Base-by-base conservation (phyloP, 805 yeast genomes). In the Ogataea ramenticola region DNA sequence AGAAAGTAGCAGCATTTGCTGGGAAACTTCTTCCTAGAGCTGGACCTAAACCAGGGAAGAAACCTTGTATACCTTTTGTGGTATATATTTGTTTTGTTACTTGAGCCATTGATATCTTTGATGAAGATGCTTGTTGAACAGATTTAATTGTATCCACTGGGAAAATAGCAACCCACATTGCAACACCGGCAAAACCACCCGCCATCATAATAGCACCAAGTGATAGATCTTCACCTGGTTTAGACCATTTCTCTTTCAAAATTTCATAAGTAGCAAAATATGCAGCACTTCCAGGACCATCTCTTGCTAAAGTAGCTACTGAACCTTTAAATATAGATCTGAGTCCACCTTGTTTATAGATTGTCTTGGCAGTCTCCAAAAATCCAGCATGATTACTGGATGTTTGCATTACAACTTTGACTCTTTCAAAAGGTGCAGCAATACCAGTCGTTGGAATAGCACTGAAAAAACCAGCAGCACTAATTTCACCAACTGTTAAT, bases 1-100 rank as follows among this genome's bases (percentile, higher is more conserved):
- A 75, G 68, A 91, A 91, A 2, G 98, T 90, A 9, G 99, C 98
- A n/a, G 99, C 99, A 65, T 93, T 91, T 20, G 98, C 98, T 3
- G 98, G 98, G 83, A 93, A 91, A 35, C 95, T 82, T 64, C 99
- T 77, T 22, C 88, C 78, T 57, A 91, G 69, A 2, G 98, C 98
- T 6, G 99, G 97, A 0, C 96, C 97, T 21, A 91, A 73, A 45
- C 99, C 99, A 3, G 98, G 98, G 86, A 90, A 91, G 67, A 91
- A 91, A 0, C 95, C 96, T 60, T 80, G 84, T 51, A 88, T 51
- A 22, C 97, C 97, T 20, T 90, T 91, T 49, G 77, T 77, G 7
- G 67, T 61, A 61, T 89, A 88, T 41, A 91, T 82, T 43, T 75
- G 69, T 45, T 68, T 67, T 9, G 96, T 77, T 31, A 88, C 89